Evolutionary conservation across 2,329 filamentous ascomycete species (phyloP).

Genomic region (Celoporthe dispersa): DNA sequence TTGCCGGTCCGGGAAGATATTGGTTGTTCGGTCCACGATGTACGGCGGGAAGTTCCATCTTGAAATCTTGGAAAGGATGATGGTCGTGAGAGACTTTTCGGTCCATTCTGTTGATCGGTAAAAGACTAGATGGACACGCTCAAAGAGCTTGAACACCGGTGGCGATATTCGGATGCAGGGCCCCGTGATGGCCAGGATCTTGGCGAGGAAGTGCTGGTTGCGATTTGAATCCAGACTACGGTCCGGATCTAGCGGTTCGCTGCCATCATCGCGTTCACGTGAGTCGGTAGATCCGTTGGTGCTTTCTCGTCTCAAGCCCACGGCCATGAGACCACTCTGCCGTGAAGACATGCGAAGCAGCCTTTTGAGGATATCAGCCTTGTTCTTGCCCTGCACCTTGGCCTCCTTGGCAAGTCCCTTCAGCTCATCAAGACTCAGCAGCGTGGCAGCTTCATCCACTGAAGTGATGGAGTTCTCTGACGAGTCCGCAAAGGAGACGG

Average conservation of each 20-base stretch:
- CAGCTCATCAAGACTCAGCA: slow-evolving; percentile 86
- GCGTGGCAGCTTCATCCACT: slow-evolving; percentile 79
- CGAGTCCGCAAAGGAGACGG: slow-evolving; percentile 79
- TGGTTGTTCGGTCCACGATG: slow-evolving; percentile 85
- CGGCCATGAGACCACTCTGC: slow-evolving; percentile 75
- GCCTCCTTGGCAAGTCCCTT: slow-evolving; percentile 83
- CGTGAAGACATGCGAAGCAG: slow-evolving; percentile 74
- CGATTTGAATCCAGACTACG: slow-evolving; percentile 58
- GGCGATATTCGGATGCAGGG: slow-evolving; percentile 82
- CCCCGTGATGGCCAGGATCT: slow-evolving; percentile 77
- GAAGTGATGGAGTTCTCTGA: slow-evolving; percentile 75
- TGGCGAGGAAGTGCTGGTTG: slow-evolving; percentile 74
- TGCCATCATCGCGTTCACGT: slow-evolving; percentile 44
- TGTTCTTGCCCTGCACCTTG: slow-evolving; percentile 86
- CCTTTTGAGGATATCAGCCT: slow-evolving; percentile 76
- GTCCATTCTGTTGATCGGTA: slow-evolving; percentile 97
- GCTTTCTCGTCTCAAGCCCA: slow-evolving; percentile 67
- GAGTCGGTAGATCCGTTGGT: slow-evolving; percentile 60
- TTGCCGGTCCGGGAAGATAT: slow-evolving; percentile 80
- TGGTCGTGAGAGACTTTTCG: slow-evolving; percentile 92
- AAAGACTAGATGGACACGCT: slow-evolving; percentile 93
- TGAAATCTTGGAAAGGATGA: slow-evolving; percentile 91
- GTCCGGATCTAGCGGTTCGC: slow-evolving; percentile 36
- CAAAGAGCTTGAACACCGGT: slow-evolving; percentile 78
- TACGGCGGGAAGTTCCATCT: slow-evolving; percentile 87